Evolutionary conservation across 768 basidiomycete genomes (phyloP).

Genomic region (Mycena amicta): DNA sequence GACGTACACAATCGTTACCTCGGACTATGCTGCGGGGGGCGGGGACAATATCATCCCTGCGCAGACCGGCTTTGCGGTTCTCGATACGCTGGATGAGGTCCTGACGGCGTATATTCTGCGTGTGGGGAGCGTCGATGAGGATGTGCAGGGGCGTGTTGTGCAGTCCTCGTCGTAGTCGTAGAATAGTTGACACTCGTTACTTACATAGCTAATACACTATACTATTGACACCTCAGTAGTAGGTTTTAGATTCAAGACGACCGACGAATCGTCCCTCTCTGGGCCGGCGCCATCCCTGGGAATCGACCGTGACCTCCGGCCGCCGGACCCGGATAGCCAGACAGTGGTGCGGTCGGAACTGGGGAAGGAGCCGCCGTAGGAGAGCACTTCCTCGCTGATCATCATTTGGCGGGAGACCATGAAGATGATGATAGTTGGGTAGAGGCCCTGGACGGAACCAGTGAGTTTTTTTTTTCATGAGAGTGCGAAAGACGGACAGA

Average conservation of each 20-base stretch:
- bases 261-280: too few species aligned
- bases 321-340: too few species aligned
- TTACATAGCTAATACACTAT: too few species aligned
- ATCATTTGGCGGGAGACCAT: conserved; percentile 1
- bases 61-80: conserved; percentile 27
- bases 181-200: too few species aligned
- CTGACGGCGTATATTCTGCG: conserved; percentile 33
- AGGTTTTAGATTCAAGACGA: too few species aligned
- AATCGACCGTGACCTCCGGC: too few species aligned
- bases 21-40: conserved; percentile 38
- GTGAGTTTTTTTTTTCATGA: too few species aligned
- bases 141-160: conserved; percentile 25
- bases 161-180: conserved; percentile 20
- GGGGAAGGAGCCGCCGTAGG: too few species aligned
- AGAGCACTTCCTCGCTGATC: conserved; percentile 3
- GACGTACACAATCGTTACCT: conserved; percentile 34
- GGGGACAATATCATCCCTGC: conserved; percentile 39
- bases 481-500: too few species aligned
- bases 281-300: too few species aligned
- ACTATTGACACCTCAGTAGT: too few species aligned
- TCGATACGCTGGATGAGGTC: conserved; percentile 38
- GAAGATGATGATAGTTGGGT: background rate
- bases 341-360: too few species aligned
- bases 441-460: conserved; percentile 11
- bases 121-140: conserved; percentile 16